phyloP scores from a whole-genome alignment of 1,284 basidiomycete species.

The Apiotrichum gamsii region DNA sequence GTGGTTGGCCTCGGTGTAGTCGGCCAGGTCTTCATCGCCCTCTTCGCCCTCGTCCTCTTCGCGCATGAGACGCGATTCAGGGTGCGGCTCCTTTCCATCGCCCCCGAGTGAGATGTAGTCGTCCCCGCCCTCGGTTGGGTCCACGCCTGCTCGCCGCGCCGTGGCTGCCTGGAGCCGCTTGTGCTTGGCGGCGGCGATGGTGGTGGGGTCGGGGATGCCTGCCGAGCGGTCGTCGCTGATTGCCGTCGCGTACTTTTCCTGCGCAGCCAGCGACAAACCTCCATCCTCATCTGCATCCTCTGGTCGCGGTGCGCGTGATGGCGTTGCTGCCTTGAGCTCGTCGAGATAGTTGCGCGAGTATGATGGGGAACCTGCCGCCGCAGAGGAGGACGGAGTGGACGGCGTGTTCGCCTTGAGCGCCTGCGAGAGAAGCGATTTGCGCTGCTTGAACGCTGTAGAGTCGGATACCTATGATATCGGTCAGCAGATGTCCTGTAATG shows the following conservation, averaged over 20 bases:
- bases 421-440: conserved; percentile 45
- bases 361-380: conserved; percentile 46
- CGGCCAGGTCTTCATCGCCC: conserved; percentile 84
- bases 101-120: conserved; percentile 70
- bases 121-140: conserved; percentile 32
- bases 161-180: conserved; percentile 60
- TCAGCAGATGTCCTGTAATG: conserved; percentile 4
- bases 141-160: conserved; percentile 40
- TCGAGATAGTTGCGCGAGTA: conserved; percentile 75
- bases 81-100: conserved; percentile 60
- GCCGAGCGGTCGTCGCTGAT: conserved; percentile 49
- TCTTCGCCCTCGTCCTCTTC: conserved; percentile 92
- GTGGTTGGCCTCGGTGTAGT: conserved; percentile 82
- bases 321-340: conserved; percentile 75
- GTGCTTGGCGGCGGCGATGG: conserved; percentile 70
- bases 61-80: conserved; percentile 74
- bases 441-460: conserved; percentile 38
- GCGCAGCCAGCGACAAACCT: conserved; percentile 26
- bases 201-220: conserved; percentile 66
- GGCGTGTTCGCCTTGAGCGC: conserved; percentile 26
- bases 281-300: conserved; percentile 49
- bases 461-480: conserved; percentile 14
- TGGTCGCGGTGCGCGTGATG: conserved; percentile 52
- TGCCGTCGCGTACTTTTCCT: conserved; percentile 40
- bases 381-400: background rate